phyloP scores from a whole-genome alignment of 192 early-diverging fungal species.

The Chytriomyces confervae region DNA sequence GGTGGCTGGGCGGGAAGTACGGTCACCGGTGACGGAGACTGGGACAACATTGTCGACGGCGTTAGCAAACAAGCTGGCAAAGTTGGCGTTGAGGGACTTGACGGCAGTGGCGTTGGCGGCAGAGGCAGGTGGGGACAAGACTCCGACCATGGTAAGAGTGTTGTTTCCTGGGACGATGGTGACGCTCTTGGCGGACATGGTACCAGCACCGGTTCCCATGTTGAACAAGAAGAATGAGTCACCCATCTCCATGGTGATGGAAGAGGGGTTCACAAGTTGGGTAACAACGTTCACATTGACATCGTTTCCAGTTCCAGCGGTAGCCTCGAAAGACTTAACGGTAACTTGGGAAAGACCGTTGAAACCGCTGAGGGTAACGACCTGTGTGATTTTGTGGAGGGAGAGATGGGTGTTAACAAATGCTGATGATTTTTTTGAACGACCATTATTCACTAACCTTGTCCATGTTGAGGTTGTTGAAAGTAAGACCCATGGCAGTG shows the following conservation, averaged over 20 bases:
- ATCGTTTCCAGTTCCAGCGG: not conserved
- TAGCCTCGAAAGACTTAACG: conserved; percentile 18
- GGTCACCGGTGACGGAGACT: conserved; percentile 13
- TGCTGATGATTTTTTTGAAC: no score
- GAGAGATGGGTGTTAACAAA: no score
- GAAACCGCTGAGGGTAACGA: conserved; percentile 18
- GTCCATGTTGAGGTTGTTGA: conserved; percentile 37
- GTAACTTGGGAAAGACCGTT: conserved; percentile 3
- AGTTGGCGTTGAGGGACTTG: conserved; percentile 18
- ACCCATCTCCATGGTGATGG: conserved; percentile 30
- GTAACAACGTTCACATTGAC: conserved; percentile 7
- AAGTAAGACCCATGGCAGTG: conserved; percentile 40
- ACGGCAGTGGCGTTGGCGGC: conserved; percentile 1
- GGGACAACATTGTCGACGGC: conserved; percentile 20
- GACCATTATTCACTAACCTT: not conserved
- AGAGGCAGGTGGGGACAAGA: conserved; percentile 11
- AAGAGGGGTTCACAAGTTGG: conserved; percentile 4
- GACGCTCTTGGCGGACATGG: conserved; percentile 8
- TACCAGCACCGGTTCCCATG: conserved; percentile 7
- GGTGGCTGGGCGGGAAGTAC: not conserved
- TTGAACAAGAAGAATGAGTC: conserved; percentile 5
- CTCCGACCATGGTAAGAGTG: conserved; percentile 2
- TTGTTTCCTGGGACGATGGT: conserved; percentile 10
- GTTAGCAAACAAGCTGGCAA: conserved; percentile 1
- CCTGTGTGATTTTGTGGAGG: conserved; percentile 9